Base-by-base conservation (phyloP, 805 yeast species). In the Grigorovia yakushimaensis region DNA sequence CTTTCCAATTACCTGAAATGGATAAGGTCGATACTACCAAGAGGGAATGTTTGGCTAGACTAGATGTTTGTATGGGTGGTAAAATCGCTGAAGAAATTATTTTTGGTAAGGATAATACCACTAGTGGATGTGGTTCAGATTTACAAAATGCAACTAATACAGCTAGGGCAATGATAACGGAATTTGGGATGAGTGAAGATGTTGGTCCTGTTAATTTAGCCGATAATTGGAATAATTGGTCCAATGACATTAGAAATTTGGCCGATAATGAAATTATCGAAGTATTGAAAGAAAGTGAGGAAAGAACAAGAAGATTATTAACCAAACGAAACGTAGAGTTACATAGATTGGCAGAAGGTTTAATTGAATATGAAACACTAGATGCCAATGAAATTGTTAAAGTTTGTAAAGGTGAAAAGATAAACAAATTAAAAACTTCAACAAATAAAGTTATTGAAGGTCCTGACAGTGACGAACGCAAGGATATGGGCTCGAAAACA, bases 11-110 rank as follows among this genome's bases (percentile, higher is more conserved):
- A 54, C 98, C 98, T 3, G 98, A 93, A 64, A 88, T 89, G 91
- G 98, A 93, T 69, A 91, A 93, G 71, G 88, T 86, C 51, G 98
- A 91, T 61, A 84, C 86, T 67, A 88, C 96, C 30, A 84, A 78
- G 64, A 79, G 75, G 51, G 98, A 93, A 68, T 86, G 96, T 64
- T 73, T 83, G 53, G 96, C 98, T 0, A 74, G 95, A 53, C 69
- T 93, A 54, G 98, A 93, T 65, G 98, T 93, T 44, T 88, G 96
- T 64, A 93, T 93, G 98, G 99, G 98, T 51, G 99, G 99, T 53
- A 89, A 89, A 65, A 81, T 88, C 49, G 98, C 98, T 27, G 99
- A 93, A 71, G 97, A 91, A 63, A 72, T 87, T 73, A 75, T 85
- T 44, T 86, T 87, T 61, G 98, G 98, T 1, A 76, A 81, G 42